These are phyloP conservation scores for Chlamydomonas schloesseri DNA, from an alignment of 139 green algal genomes.

Conservation along the genomic window DNA sequence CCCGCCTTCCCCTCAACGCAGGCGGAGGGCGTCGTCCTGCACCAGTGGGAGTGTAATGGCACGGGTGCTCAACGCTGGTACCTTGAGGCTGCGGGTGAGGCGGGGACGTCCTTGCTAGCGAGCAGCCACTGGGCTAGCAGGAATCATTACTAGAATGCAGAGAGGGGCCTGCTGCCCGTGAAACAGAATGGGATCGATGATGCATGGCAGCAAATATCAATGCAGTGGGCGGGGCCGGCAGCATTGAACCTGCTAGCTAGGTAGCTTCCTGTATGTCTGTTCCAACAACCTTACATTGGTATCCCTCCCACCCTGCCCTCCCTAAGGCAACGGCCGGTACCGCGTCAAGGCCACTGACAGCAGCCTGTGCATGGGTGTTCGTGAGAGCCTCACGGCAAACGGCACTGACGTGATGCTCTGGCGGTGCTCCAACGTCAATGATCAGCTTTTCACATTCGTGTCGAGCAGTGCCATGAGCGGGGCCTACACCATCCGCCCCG, in stretches of 20 bases:
- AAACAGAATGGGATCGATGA: no score
- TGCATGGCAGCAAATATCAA: no score
- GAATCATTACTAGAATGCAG: background rate
- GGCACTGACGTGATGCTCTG: background rate
- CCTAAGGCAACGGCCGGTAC: background rate
- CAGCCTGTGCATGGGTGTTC: background rate
- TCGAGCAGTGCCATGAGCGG: background rate
- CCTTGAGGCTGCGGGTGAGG: no score
- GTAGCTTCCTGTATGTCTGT: no score
- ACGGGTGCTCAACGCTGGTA: no score
- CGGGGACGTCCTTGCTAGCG: no score
- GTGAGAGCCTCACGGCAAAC: background rate
- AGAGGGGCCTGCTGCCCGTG: no score
- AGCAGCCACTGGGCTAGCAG: background rate
- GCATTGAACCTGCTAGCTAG: no score
- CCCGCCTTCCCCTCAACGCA: background rate
- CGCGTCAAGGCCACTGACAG: background rate
- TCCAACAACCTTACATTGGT: no score
- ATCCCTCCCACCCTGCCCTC: background rate
- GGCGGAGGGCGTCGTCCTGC: background rate
- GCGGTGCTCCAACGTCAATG: background rate
- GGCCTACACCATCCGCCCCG: background rate
- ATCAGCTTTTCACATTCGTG: background rate
- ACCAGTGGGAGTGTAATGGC: background rate
- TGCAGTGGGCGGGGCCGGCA: no score